Conservation (phyloP, 1,139 yeast species). For the Geotrichum carabidarum region DNA sequence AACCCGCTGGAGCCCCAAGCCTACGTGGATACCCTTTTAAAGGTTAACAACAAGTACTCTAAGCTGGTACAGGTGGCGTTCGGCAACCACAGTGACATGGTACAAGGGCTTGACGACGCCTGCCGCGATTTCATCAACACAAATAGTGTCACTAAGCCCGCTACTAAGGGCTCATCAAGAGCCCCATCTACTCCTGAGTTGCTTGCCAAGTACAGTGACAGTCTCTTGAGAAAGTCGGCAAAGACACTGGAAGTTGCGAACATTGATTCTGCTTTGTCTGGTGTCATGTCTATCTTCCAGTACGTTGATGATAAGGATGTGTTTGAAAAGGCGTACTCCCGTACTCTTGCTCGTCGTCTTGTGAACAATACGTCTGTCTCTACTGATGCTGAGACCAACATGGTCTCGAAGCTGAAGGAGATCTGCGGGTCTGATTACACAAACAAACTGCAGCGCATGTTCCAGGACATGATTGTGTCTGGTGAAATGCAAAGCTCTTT, state of each 20-base stretch:
- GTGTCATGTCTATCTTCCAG: constrained; percentile 80
- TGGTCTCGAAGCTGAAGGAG: constrained; percentile 81
- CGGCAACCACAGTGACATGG: constrained; percentile 70
- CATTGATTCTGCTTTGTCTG: constrained; percentile 63
- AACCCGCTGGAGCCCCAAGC: constrained; percentile 60
- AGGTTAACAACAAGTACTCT: constrained; percentile 62
- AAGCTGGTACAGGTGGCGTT: constrained; percentile 66
- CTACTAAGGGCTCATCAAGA: constrained; percentile 42
- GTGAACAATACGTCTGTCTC: constrained; percentile 81
- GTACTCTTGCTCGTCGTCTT: constrained; percentile 81
- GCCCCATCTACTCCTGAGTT: constrained; percentile 69
- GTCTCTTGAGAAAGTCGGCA: constrained; percentile 68
- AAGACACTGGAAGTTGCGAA: constrained; percentile 61
- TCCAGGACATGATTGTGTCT: constrained; percentile 86
- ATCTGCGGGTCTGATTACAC: constrained; percentile 92
- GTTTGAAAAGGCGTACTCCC: constrained; percentile 88
- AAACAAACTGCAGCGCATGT: constrained; percentile 91
- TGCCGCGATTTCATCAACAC: constrained; percentile 79
- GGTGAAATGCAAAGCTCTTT: constrained; percentile 68
- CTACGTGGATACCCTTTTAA: constrained; percentile 72
- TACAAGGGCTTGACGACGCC: constrained; percentile 84
- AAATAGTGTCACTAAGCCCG: constrained; percentile 72
- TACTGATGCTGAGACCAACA: constrained; percentile 77
- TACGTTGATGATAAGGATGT: constrained; percentile 92
- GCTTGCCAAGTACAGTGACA: constrained; percentile 84